phyloP scores from a whole-genome alignment of 2,329 filamentous ascomycete species.

The Shiraia bambusicola region DNA sequence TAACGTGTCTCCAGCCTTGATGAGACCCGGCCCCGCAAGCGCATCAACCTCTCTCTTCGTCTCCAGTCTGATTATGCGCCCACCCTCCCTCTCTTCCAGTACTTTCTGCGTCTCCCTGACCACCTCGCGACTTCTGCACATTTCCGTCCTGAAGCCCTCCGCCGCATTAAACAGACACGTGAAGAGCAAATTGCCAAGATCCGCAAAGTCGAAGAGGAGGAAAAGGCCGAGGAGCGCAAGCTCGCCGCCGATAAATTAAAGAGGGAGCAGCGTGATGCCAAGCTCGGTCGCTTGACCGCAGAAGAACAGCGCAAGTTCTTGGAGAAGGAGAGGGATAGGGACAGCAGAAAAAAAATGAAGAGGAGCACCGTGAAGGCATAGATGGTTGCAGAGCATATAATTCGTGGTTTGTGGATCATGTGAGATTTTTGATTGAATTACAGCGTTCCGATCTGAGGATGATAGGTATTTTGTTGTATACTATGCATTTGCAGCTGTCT shows the following conservation, averaged over 20 bases:
- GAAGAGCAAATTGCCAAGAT: constrained; percentile 80
- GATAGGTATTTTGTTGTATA: neutral
- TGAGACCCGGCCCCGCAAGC: constrained; percentile 82
- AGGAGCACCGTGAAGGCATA: constrained; percentile 58
- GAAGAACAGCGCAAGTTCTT: constrained; percentile 56
- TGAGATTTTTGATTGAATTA: neutral
- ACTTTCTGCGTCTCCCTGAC: constrained; percentile 85
- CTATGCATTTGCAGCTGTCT: too few species aligned
- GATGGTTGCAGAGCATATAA: constrained; percentile 35
- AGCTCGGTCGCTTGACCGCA: constrained; percentile 70
- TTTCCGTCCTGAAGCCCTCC: constrained; percentile 84
- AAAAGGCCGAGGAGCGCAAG: constrained; percentile 64
- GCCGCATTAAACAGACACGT: constrained; percentile 77
- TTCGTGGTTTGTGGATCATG: neutral
- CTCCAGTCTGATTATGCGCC: constrained; percentile 61
- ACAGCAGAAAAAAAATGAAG: constrained; percentile 70
- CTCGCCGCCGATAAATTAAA: constrained; percentile 63
- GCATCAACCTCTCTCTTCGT: constrained; percentile 73
- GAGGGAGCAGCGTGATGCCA: constrained; percentile 71
- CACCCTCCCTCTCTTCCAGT: constrained; percentile 74
- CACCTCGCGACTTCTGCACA: constrained; percentile 72
- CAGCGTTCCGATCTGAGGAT: neutral
- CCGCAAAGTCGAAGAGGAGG: constrained; percentile 73
- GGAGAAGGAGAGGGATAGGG: constrained; percentile 86
- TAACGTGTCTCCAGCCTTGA: constrained; percentile 63